These are phyloP conservation scores for Saraca asoca DNA, from an alignment of 331 rosid genomes.

Conservation along the genomic window DNA sequence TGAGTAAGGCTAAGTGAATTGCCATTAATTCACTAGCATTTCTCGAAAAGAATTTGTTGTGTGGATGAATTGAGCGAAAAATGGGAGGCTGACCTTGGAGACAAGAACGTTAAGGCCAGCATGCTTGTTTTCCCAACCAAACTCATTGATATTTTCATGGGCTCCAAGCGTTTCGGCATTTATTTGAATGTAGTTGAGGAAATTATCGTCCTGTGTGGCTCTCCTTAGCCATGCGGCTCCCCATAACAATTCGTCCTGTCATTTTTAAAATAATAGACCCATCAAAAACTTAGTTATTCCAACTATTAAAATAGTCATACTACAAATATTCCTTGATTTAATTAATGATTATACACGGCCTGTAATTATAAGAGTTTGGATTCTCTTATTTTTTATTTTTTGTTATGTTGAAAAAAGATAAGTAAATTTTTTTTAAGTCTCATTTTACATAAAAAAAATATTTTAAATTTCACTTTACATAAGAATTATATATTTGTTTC, in stretches of 20 bases:
- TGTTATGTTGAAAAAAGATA: too few species aligned
- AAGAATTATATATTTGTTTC: too few species aligned
- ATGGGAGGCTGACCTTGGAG: slow-evolving; percentile 63
- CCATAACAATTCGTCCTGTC: slow-evolving; percentile 88
- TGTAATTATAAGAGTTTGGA: too few species aligned
- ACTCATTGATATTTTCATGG: slow-evolving; percentile 77
- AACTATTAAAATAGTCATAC: background rate
- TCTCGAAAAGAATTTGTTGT: background rate
- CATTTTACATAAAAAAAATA: too few species aligned
- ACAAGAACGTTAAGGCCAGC: slow-evolving; percentile 93
- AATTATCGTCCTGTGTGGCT: slow-evolving; percentile 63
- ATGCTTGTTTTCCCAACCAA: slow-evolving; percentile 98
- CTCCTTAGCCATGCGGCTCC: slow-evolving; percentile 95
- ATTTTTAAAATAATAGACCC: slow-evolving; percentile 5
- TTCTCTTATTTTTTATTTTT: too few species aligned
- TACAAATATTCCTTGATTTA: slow-evolving; percentile 3
- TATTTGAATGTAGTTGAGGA: slow-evolving; percentile 64
- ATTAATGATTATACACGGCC: too few species aligned
- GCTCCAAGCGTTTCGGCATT: slow-evolving; percentile 89
- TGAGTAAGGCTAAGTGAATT: too few species aligned
- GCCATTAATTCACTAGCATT: too few species aligned
- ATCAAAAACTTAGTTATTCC: background rate
- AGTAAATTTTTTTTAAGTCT: too few species aligned
- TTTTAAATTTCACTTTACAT: too few species aligned
- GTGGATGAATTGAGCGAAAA: too few species aligned